Base-by-base conservation (phyloP, 2,329 filamentous ascomycete genomes). In the Parastagonospora nodorum region DNA sequence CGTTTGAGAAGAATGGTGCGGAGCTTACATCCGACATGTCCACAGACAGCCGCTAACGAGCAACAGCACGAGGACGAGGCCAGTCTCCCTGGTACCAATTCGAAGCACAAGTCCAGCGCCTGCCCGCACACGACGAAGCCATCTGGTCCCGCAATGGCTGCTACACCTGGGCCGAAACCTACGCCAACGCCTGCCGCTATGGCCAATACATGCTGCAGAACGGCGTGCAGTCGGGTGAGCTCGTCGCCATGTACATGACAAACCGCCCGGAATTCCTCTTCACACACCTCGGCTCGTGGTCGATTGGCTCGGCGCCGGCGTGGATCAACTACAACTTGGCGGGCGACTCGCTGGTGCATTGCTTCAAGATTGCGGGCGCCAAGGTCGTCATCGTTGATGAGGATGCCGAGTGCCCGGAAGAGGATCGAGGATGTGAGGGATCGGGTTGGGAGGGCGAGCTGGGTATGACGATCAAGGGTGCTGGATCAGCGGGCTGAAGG, bases 241-340 rank as follows among this genome's bases (percentile, higher is more conserved):
- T 88, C 2, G 85, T 89, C 1, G 84, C 80, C 3, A 77, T 90
- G 51, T 88, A 87, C 69, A 82, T 89, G 70, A 80, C 79, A 61
- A 90, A 90, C 68, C 82, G 84, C 11, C 80, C 84, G 0, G 86
- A 90, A 48, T 89, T 89, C 58, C 62, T 88, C 8, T 83, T 88
- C 42, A 80, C 81, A 2, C 88, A 86, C 83, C 65, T 89, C 35
- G 87, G 82, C 0, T 74, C 87, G 2, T 82, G 83, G 78, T 80
- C 84, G 8, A 82, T 90, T 48, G 88, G 88, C 3, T 84, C 84
- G 11, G 85, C 85, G 0, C 88, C 88, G 0, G 87, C 88, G 0
- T 81, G 88, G 71, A 86, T 90, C 67, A 90, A 90, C 67, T 84
- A 87, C 67, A 86, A 90, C 63, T 75, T 90, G 7, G 77, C 80